A percentile compares a stretch with the other conserved stretches of the same genome.
Conservation (phyloP, 1,139 yeast species). For the Yamadazyma blattariae region DNA sequence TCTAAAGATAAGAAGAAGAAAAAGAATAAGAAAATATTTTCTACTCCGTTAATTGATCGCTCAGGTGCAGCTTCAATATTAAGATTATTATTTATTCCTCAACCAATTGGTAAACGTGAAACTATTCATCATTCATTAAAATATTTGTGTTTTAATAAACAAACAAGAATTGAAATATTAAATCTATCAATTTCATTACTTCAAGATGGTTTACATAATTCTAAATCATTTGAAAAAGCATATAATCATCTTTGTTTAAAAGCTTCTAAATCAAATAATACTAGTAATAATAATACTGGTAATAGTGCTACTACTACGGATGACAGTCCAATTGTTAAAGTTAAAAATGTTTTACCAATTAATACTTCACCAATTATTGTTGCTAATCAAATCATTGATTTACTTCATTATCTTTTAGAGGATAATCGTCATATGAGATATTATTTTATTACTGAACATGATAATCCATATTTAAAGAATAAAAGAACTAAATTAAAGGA, state of each 20-base stretch:
- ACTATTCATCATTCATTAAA: slow-evolving; percentile 64
- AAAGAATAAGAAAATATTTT: slow-evolving; percentile 36
- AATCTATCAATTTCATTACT: slow-evolving; percentile 65
- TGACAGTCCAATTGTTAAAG: slow-evolving; percentile 5
- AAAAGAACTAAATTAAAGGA: slow-evolving; percentile 39
- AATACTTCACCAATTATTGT: slow-evolving; percentile 68
- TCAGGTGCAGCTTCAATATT: slow-evolving; percentile 74
- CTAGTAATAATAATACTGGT: neutral
- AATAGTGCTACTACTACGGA: too few relatives aligned
- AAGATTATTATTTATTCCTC: slow-evolving; percentile 72
- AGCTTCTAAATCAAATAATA: slow-evolving; percentile 17
- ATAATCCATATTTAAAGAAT: slow-evolving; percentile 50
- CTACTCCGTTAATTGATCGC: slow-evolving; percentile 71
- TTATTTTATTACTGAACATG: slow-evolving; percentile 82
- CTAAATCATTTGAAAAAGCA: slow-evolving; percentile 61
- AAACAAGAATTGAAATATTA: slow-evolving; percentile 75
- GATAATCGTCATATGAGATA: slow-evolving; percentile 68
- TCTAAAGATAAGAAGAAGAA: slow-evolving; percentile 5
- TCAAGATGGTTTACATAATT: slow-evolving; percentile 69
- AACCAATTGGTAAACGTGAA: slow-evolving; percentile 63
- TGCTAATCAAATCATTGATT: slow-evolving; percentile 77
- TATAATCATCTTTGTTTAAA: slow-evolving; percentile 53
- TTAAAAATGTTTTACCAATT: slow-evolving; percentile 43
- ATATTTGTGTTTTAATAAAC: slow-evolving; percentile 72
- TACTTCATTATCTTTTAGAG: slow-evolving; percentile 69